These are phyloP conservation scores for Oldenlandia corymbosa DNA, from an alignment of 257 asterid species.

Conservation along the genomic window DNA sequence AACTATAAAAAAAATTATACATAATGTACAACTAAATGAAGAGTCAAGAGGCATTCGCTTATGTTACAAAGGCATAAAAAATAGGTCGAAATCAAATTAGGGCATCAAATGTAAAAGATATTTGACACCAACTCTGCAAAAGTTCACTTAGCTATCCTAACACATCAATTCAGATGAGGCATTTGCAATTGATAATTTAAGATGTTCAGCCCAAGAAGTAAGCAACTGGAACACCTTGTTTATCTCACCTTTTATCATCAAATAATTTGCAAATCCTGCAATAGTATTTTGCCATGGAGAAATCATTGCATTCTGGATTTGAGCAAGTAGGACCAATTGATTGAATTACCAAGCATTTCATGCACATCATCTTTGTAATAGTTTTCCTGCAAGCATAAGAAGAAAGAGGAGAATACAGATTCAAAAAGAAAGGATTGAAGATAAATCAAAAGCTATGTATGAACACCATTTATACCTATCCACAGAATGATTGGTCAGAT, in stretches of 20 bases:
- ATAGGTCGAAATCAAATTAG: neutral
- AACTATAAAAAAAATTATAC: too few relatives aligned
- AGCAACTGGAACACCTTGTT: conserved; percentile 8
- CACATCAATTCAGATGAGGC: neutral
- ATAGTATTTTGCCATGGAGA: conserved; percentile 74
- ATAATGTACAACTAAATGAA: too few relatives aligned
- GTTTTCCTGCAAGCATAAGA: conserved; percentile 51
- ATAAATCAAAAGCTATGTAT: conserved; percentile 1
- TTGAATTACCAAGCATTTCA: conserved; percentile 73
- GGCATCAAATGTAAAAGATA: neutral
- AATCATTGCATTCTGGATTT: conserved; percentile 46
- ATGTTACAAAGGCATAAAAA: neutral
- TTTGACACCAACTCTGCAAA: neutral
- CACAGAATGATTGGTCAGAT: conserved; percentile 58
- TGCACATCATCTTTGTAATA: conserved; percentile 76
- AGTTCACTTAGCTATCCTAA: neutral
- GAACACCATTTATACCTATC: conserved; percentile 55
- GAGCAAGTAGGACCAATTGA: conserved; percentile 53
- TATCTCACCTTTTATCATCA: conserved; percentile 70
- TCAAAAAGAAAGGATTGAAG: neutral
- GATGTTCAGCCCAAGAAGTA: neutral
- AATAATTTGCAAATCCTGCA: conserved; percentile 77
- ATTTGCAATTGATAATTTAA: neutral
- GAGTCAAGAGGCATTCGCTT: too few relatives aligned
- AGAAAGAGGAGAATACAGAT: conserved; percentile 21